phyloP scores from a whole-genome alignment of 768 basidiomycete genomes.

The Termitomyces sp. region DNA sequence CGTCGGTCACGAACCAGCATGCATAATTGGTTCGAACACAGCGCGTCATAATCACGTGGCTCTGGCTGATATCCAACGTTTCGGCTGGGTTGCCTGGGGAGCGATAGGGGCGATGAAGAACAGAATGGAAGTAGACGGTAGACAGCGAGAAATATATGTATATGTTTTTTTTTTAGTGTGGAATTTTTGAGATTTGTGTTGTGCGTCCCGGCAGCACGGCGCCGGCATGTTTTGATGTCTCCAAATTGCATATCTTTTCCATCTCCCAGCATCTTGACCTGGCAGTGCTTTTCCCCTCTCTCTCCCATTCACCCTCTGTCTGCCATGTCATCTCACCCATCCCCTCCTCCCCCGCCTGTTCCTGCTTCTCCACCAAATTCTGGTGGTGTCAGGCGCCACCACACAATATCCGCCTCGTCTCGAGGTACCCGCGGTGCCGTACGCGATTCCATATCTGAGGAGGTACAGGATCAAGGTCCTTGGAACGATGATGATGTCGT shows the following conservation, averaged over 20 bases:
- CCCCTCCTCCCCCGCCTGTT: conserved; percentile 32
- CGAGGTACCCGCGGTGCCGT: conserved; percentile 54
- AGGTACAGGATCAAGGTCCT: conserved; percentile 45
- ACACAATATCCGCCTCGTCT: conserved; percentile 76
- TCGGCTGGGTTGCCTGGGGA: not conserved
- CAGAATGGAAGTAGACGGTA: no score
- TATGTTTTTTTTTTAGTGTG: not conserved
- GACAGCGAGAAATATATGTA: not conserved
- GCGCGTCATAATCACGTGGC: conserved; percentile 13
- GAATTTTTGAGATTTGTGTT: not conserved
- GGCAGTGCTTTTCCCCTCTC: not conserved
- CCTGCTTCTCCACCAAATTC: conserved; percentile 35
- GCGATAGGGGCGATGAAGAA: not conserved
- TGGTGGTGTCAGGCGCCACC: conserved; percentile 67
- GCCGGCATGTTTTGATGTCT: conserved; percentile 13
- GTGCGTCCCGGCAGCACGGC: not conserved
- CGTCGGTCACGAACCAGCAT: not conserved
- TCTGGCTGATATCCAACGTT: not conserved
- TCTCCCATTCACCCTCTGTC: conserved; percentile 1
- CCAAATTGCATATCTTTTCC: conserved; percentile 9
- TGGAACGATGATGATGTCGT: conserved; percentile 78
- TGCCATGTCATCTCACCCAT: conserved; percentile 27
- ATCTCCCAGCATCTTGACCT: conserved; percentile 7
- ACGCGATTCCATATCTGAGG: conserved; percentile 66
- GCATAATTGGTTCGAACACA: not conserved